Conservation (phyloP, 257 asterid genomes). For the Agastache rugosa region DNA sequence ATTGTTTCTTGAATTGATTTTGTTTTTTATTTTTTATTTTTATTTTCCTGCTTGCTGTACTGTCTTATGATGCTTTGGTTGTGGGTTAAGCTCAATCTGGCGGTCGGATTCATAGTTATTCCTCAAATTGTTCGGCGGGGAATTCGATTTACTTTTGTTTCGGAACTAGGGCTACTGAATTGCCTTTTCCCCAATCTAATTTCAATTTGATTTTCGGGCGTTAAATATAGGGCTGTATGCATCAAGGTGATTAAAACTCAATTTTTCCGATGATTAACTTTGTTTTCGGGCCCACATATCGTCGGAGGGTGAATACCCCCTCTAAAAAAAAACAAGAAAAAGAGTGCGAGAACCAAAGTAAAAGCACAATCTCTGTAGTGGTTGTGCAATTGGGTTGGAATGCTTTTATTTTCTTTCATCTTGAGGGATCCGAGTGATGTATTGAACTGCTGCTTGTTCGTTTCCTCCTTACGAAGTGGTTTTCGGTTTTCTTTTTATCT, state of each 20-base stretch:
- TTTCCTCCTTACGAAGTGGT: not conserved
- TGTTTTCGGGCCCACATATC: not conserved
- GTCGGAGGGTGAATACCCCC: not conserved
- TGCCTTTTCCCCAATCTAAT: not conserved
- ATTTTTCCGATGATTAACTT: not conserved
- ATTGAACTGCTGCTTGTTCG: too few species aligned
- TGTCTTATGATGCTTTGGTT: not conserved
- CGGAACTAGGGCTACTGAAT: slow-evolving; percentile 10
- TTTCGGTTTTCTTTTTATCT: not conserved
- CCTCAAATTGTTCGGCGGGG: not conserved
- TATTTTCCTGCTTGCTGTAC: not conserved
- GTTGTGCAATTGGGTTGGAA: not conserved
- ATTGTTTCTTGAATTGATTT: slow-evolving; percentile 9
- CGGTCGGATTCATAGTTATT: not conserved
- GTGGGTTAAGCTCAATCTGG: not conserved
- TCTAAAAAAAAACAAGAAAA: not conserved
- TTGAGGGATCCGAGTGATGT: not conserved
- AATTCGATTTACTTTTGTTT: not conserved
- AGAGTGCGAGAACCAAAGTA: not conserved
- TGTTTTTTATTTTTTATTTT: not conserved
- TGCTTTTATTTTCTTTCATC: not conserved
- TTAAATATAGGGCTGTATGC: not conserved
- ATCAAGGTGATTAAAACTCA: not conserved
- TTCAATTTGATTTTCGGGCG: not conserved
- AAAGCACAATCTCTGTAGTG: not conserved